These are phyloP conservation scores for Penicillium sp. DNA, from an alignment of 2,329 filamentous ascomycete species.

Conservation along the genomic window DNA sequence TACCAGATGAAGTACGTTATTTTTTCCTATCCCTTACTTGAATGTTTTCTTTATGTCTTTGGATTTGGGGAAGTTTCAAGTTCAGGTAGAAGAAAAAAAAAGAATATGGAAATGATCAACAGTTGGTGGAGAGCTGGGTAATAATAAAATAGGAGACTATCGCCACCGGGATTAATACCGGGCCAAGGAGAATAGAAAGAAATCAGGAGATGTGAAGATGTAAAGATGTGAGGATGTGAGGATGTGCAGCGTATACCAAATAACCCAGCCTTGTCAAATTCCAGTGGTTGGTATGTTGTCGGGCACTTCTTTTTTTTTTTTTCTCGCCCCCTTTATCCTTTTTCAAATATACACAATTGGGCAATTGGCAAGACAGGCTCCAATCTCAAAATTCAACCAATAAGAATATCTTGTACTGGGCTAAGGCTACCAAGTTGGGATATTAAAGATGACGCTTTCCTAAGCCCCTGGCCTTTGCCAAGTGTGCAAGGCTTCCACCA, in stretches of 20 bases:
- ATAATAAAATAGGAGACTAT: neutral
- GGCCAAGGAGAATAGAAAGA: neutral
- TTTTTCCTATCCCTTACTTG: neutral
- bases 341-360: neutral
- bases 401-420: neutral
- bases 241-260: neutral
- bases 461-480: neutral
- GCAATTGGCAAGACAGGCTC: constrained; percentile 1
- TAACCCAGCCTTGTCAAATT: constrained; percentile 7
- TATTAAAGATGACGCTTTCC: constrained; percentile 3
- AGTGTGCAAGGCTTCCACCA: constrained; percentile 1
- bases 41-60: neutral
- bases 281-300: constrained; percentile 6
- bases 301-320: neutral
- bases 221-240: neutral
- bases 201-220: neutral
- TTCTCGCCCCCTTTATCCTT: neutral
- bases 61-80: neutral
- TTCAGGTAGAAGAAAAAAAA: neutral
- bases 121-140: neutral
- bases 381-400: constrained; percentile 1
- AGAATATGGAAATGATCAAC: neutral
- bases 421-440: neutral
- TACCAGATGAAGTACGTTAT: too few relatives aligned
- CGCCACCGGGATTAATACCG: constrained; percentile 5